Base-by-base conservation (phyloP, 169 alveolate genomes). In the Plasmodium knowlesi region DNA sequence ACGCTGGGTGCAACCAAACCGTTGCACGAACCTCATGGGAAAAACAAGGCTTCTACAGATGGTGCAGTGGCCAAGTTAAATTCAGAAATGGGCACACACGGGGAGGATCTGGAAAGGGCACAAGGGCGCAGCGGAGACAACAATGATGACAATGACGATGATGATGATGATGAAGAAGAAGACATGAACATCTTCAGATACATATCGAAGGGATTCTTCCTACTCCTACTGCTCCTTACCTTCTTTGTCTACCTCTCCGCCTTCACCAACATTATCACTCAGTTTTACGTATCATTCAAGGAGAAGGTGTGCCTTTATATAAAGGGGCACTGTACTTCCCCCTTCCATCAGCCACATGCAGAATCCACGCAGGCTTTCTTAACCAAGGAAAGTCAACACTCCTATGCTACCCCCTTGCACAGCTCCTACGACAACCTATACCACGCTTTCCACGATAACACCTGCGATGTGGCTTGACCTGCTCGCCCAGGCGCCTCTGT, bases 241-340 rank as follows among this genome's bases (percentile, higher is more conserved):
- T 85, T 85, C 41, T 85, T 39, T 34, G 71, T 85, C 2, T 85
- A 85, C 76, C 71, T 85, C 22, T 85, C 93, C 14, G 93, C 93
- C 34, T 85, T 85, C 57, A 85, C 93, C 19, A 85, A 73, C 78
- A 85, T 85, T 16, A 85, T 85, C 54, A 85, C 61, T 25, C 93
- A 85, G n/a, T 85, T 73, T 19, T 85, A 85, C 32, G 83, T 85
- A 0, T 72, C 93, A 72, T 85, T 85, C 78, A 85, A 85, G 67
- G 93, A 85, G 57, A 85, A 85, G 78, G 19, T 85, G 22, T 73
- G 83, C 25, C 53, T 85, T 46, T 85, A 61, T 73, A 30, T 85
- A 16, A 85, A 85, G 19, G 85, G 71, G 30, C 43, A 73, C 12
- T 85, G 73, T 39, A 73, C 22, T 57, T n/a, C 43, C 39, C 39